Conservation (phyloP, 1,139 yeast genomes). For the Diutina ranongensis region DNA sequence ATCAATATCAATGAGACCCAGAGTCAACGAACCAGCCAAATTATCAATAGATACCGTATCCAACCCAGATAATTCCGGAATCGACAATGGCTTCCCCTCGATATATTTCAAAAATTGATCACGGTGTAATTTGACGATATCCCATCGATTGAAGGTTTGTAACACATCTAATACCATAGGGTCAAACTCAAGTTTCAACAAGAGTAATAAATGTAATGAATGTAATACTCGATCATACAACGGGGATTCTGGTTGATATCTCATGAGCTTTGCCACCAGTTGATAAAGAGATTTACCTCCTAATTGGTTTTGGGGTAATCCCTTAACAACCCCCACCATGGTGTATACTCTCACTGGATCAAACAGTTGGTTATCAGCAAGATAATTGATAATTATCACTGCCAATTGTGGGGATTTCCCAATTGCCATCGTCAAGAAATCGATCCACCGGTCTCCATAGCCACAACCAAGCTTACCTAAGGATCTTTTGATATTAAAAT, state of each 20-base stretch:
- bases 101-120: neutral
- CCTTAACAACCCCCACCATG: slow-evolving; percentile 44
- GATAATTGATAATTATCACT: slow-evolving; percentile 28
- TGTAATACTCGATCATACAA: slow-evolving; percentile 41
- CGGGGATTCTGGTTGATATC: slow-evolving; percentile 47
- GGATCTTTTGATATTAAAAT: slow-evolving; percentile 29
- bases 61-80: neutral
- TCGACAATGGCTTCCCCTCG: neutral
- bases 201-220: slow-evolving; percentile 34
- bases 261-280: slow-evolving; percentile 23
- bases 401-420: slow-evolving; percentile 9
- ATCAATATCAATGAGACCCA: neutral
- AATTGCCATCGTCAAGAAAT: slow-evolving; percentile 29
- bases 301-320: slow-evolving; percentile 25
- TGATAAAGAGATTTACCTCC: slow-evolving; percentile 17
- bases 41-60: neutral
- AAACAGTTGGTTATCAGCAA: slow-evolving; percentile 42
- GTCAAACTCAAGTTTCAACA: slow-evolving; percentile 21
- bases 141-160: neutral
- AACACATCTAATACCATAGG: neutral
- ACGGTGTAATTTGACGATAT: slow-evolving; percentile 9
- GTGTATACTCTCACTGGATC: slow-evolving; percentile 66
- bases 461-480: slow-evolving; percentile 26
- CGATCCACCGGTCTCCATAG: slow-evolving; percentile 42
- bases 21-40: neutral